Base-by-base conservation (phyloP, 2,329 filamentous ascomycete genomes). In the Kalmusia sp. region DNA sequence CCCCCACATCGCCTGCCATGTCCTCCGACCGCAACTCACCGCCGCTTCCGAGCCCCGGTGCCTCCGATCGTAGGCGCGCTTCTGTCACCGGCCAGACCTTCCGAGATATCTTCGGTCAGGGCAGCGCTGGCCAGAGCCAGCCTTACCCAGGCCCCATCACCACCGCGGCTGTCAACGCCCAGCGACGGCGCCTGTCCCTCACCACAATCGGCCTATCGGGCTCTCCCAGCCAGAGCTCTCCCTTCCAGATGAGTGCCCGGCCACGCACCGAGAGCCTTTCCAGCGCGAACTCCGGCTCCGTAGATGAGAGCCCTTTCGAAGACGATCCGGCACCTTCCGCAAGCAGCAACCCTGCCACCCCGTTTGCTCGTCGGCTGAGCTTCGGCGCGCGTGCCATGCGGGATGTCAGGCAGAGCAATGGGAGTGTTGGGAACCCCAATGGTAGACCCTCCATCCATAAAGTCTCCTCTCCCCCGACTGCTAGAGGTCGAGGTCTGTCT, bases 301-400 rank as follows among this genome's bases (percentile, higher is more conserved):
- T 81, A 52, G 79, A 82, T 61, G 79, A 82, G 63, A 79, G 75
- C 15, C 79, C 79, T 12, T 79, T 82, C 55, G 79, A 80, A 57
- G 90, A 93, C 54, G 77, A 80, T 49, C 75, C 80, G 33, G 73
- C 79, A n/a, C 72, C 76, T 46, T 74, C 76, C 79, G 54, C 65
- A 6, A 84, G 81, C 67, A 84, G 83, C 62, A 82, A 83, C 14
- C 87, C 91, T 28, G 83, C 80, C 48, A 90, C 89, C 11, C 91
- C 92, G 28, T 93, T 93, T 70, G 85, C 85, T 54, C 88, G 93
- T 63, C 89, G 93, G 54, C 87, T 96, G 80, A 97, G 93, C 77
- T 96, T 96, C 69, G 93, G 93, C 56, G 89, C 89, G 56, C 86
- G 92, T 73, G 90, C 90, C 61, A 81, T 92, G 74, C 84, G 87